Base-by-base conservation (phyloP, 2,329 filamentous ascomycete species). In the Aspergillus udagawae region DNA sequence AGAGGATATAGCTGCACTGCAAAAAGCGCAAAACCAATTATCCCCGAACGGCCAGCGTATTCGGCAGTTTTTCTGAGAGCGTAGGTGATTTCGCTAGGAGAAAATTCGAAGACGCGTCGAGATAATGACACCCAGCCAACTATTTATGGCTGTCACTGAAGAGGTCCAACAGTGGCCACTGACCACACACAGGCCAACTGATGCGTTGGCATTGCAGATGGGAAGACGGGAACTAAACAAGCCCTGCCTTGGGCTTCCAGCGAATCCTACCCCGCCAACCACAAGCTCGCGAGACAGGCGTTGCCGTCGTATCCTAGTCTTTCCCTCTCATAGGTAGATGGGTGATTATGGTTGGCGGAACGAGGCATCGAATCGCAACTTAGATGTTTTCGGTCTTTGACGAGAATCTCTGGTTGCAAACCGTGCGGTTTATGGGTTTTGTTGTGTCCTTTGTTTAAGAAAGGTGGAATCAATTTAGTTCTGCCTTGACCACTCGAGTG, bases 181-280 rank as follows among this genome's bases (percentile, higher is more conserved):
- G 55, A 49, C 55, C 60, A 60, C 61, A 67, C 65, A 67, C 65
- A 64, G 64, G 66, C 65, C 65, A 67, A 62, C 53, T 63, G 65
- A 67, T 67, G 65, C 60, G 65, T 67, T 67, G 65, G 65, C 65
- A 65, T 56, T 67, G 65, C 65, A 67, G 65, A 59, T 63, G 61
- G 60, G 61, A 57, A 59, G 62, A 61, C 63, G 63, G 63, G 61
- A 60, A 60, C 62, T 65, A 65, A 64, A 59, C 60, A 60, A 61
- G 56, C 60, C 57, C 52, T 59, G 32, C 51, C 56, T 52, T 55
- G 55, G 49, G 41, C 28, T 35, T 51, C 53, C 59, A 61, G 56
- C 63, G 56, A 64, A 62, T 61, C 60, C 55, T 51, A 56, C 60
- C 62, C 59, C 59, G 52, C 60, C 58, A 58, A 51, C 56, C 51